phyloP scores from a whole-genome alignment of 371 early-diverging fungal genomes.

The Sporodiniella umbellata region DNA sequence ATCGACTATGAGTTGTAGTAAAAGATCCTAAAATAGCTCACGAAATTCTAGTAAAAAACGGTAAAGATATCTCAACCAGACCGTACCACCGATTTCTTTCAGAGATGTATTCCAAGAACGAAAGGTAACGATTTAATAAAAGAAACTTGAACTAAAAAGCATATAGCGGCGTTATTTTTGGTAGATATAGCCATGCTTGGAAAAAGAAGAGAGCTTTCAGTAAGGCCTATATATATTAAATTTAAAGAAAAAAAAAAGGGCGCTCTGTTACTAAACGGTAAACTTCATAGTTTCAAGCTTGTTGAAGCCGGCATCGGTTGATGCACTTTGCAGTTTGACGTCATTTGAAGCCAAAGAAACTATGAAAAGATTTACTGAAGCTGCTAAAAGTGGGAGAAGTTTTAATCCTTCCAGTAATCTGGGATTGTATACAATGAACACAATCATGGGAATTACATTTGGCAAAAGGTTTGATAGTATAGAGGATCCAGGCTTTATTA shows the following conservation, averaged over 20 bases:
- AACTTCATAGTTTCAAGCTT: slow-evolving; percentile 5
- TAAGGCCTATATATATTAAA: too few species aligned
- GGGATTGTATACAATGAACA: too few species aligned
- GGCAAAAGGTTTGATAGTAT: too few species aligned
- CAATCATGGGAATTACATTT: too few species aligned
- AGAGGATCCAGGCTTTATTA: too few species aligned
- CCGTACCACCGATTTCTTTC: slow-evolving; percentile 12
- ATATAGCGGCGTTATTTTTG: neutral
- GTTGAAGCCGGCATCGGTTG: slow-evolving; percentile 5
- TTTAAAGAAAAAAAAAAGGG: too few species aligned
- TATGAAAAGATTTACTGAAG: neutral
- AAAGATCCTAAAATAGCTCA: slow-evolving; percentile 13
- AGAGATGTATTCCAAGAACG: slow-evolving; percentile 8
- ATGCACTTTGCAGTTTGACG: neutral
- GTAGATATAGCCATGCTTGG: neutral
- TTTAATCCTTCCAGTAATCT: too few species aligned
- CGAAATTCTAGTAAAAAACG: slow-evolving; percentile 13
- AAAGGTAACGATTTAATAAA: too few species aligned
- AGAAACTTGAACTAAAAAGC: too few species aligned
- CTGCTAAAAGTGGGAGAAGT: neutral
- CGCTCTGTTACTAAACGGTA: neutral
- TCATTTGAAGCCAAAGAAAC: neutral
- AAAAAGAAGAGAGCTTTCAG: neutral
- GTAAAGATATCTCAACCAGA: slow-evolving; percentile 4
- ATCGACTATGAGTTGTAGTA: slow-evolving; percentile 7